phyloP scores from a whole-genome alignment of 2,329 filamentous ascomycete species.

The Trichoderma gracile region DNA sequence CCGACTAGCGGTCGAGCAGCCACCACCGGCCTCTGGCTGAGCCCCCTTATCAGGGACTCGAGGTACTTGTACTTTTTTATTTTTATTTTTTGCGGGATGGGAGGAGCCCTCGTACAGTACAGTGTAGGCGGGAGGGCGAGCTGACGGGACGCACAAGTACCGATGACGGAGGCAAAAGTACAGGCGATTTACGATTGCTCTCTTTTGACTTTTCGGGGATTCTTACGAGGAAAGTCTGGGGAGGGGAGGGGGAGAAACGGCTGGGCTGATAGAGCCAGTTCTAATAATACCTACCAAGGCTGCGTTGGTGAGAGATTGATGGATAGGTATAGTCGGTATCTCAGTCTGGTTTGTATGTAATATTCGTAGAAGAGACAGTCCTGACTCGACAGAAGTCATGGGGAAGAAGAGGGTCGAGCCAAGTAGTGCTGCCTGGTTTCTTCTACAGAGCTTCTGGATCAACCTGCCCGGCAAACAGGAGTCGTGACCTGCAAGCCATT shows the following conservation, averaged over 20 bases:
- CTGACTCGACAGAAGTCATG: not conserved
- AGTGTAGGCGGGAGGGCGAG: not conserved
- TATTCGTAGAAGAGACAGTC: too few relatives aligned
- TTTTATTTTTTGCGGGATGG: too few relatives aligned
- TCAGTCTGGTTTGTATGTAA: too few relatives aligned
- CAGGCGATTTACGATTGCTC: not conserved
- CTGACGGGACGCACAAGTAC: too few relatives aligned
- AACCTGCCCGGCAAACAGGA: not conserved
- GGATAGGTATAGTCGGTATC: too few relatives aligned
- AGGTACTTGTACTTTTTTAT: not conserved
- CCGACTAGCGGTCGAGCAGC: conserved; percentile 21
- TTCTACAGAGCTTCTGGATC: not conserved
- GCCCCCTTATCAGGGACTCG: conserved; percentile 25
- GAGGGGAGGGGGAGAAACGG: not conserved
- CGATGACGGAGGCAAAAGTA: too few relatives aligned
- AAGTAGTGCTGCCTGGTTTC: not conserved
- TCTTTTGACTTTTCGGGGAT: not conserved
- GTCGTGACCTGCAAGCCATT: too few relatives aligned
- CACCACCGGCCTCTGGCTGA: conserved; percentile 17
- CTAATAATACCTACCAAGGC: too few relatives aligned
- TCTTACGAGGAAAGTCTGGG: too few relatives aligned
- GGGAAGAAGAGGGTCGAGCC: not conserved
- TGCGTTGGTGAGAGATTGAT: too few relatives aligned
- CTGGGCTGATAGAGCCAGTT: too few relatives aligned
- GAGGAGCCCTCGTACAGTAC: not conserved